Conservation (phyloP, 331 rosid species). For the Pyrus hybrid region DNA sequence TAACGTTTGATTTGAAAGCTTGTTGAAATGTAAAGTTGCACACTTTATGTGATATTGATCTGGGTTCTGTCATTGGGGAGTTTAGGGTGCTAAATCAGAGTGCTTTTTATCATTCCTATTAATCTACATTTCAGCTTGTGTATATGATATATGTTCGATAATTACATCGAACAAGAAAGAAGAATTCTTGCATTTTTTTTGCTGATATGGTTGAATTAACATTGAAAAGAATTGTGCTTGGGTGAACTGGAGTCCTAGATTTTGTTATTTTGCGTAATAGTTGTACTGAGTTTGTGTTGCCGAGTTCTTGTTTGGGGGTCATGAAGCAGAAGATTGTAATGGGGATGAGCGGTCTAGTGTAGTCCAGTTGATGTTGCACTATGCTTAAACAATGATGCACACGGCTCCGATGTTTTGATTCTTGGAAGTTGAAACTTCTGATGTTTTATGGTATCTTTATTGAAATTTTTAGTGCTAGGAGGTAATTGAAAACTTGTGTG, state of each 20-base stretch:
- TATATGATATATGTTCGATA: neutral
- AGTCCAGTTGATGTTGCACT: neutral
- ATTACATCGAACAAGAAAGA: neutral
- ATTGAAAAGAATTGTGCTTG: neutral
- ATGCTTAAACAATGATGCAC: too few species aligned
- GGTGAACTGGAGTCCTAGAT: neutral
- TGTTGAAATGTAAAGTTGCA: neutral
- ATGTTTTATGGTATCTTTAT: neutral
- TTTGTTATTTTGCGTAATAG: neutral
- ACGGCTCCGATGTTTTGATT: neutral
- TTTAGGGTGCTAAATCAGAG: neutral
- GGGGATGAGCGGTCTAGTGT: neutral
- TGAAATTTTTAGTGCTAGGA: too few species aligned
- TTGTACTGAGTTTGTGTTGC: neutral
- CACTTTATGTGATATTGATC: conserved; percentile 1
- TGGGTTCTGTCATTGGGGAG: neutral
- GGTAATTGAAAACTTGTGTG: too few species aligned
- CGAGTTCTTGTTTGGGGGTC: neutral
- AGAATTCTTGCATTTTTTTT: neutral
- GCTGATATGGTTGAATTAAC: neutral
- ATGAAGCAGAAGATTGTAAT: neutral
- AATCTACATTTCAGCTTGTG: conserved; percentile 1
- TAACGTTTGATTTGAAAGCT: neutral
- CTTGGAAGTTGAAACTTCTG: neutral
- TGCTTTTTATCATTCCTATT: neutral